phyloP scores from a whole-genome alignment of 768 basidiomycete species.

The Pisolithus marmoratus region DNA sequence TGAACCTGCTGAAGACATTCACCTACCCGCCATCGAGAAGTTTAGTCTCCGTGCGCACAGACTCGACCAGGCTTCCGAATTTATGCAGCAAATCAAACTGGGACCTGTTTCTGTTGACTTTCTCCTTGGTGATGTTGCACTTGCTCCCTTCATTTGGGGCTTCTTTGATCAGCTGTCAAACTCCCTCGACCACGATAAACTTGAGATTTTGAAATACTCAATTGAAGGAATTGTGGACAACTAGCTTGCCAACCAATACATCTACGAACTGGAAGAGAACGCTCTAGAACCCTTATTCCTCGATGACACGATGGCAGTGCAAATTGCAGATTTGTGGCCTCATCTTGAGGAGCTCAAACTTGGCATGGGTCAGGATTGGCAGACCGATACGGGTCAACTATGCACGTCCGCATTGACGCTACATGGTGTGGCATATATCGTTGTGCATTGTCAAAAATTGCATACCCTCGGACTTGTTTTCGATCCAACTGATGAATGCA shows the following conservation, averaged over 20 bases:
- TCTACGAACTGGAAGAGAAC: too few relatives aligned
- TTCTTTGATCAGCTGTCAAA: too few relatives aligned
- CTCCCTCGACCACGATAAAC: too few relatives aligned
- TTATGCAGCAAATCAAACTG: conserved; percentile 1
- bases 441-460: neutral
- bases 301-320: neutral
- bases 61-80: neutral
- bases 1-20: too few relatives aligned
- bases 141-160: too few relatives aligned
- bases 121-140: neutral
- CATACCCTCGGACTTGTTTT: neutral
- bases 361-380: conserved; percentile 1
- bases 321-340: conserved; percentile 1
- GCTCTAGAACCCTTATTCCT: neutral
- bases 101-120: neutral
- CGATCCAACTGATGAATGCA: too few relatives aligned
- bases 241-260: too few relatives aligned
- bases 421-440: neutral
- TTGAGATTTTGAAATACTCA: too few relatives aligned
- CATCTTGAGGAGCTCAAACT: too few relatives aligned
- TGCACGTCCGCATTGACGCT: neutral
- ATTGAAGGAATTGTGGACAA: too few relatives aligned
- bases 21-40: too few relatives aligned
- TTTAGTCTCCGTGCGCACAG: neutral
- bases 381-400: neutral